Percentiles rank a stretch among this genome's conserved stretches.
These are phyloP conservation scores for Vitis cinerea DNA, from an alignment of 164 flowering plant genomes.

Conservation along the genomic window DNA sequence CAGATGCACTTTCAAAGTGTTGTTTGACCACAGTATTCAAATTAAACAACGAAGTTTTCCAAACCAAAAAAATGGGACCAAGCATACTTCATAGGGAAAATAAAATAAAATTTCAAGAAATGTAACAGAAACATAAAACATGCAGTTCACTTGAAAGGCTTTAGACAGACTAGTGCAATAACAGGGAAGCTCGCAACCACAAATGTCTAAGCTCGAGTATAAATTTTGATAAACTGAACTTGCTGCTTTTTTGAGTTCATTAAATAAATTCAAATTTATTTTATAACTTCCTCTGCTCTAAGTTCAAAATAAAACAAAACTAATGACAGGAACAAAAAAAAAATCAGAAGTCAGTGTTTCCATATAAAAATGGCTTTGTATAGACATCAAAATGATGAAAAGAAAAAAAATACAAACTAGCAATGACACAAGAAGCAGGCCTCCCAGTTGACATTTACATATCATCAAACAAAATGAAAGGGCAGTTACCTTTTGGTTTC, in stretches of 20 bases:
- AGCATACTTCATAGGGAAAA: no score
- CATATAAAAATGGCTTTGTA: neutral
- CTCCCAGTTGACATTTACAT: neutral
- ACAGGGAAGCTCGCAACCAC: no score
- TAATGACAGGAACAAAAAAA: neutral
- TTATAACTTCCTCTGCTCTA: neutral
- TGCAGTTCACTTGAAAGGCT: no score
- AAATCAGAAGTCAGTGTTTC: neutral
- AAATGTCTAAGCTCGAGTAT: no score
- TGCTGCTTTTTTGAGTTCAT: neutral
- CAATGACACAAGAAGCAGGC: neutral
- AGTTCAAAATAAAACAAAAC: neutral
- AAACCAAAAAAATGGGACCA: no score
- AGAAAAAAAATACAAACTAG: neutral
- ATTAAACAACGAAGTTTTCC: no score
- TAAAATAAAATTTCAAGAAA: no score
- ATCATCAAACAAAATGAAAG: neutral
- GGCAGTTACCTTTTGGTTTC: conserved; percentile 67
- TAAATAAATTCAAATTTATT: neutral
- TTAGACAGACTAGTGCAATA: no score
- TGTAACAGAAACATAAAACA: no score
- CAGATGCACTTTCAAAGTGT: no score
- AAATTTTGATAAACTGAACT: neutral
- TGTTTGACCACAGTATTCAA: no score
- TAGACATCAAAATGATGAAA: neutral